Conservation (phyloP, 805 yeast species). For the Sugiyamaella valdiviana region DNA sequence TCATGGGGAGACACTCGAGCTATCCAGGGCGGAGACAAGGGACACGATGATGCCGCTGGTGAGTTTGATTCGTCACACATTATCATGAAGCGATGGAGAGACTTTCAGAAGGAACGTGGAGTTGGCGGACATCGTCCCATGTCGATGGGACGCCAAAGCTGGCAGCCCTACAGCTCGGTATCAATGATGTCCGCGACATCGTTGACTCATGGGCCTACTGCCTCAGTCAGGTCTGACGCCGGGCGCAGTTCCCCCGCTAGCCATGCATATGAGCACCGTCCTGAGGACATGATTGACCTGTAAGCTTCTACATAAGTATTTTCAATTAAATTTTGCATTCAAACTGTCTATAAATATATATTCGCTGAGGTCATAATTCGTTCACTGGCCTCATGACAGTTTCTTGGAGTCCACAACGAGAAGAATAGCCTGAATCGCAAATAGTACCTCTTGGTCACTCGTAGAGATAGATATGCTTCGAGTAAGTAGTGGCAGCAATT, state of each 20-base stretch:
- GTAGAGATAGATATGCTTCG: slow-evolving; percentile 9
- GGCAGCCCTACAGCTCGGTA: not conserved
- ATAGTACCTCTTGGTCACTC: slow-evolving; percentile 6
- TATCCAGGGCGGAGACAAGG: slow-evolving; percentile 59
- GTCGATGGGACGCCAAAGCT: slow-evolving; percentile 1
- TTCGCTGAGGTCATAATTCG: not conserved
- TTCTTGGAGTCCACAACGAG: not conserved
- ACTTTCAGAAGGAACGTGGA: slow-evolving; percentile 80
- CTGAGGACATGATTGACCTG: not conserved
- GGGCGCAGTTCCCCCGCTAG: not conserved
- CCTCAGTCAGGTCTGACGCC: not conserved
- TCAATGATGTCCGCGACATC: slow-evolving; percentile 11
- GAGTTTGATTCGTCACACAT: slow-evolving; percentile 88
- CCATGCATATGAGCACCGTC: not conserved
- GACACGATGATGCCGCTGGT: slow-evolving; percentile 67
- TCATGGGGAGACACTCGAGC: slow-evolving; percentile 95
- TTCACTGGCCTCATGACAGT: not conserved
- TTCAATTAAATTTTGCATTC: not conserved
- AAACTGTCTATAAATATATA: not conserved
- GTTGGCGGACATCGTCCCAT: slow-evolving; percentile 4
- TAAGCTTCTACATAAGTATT: not conserved
- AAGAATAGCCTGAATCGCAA: slow-evolving; percentile 6
- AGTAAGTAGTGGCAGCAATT: slow-evolving; percentile 11
- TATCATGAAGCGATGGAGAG: slow-evolving; percentile 91
- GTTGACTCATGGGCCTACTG: not conserved